Conservation (phyloP, 129 eudicot species). For the Dittrichia graveolens region DNA sequence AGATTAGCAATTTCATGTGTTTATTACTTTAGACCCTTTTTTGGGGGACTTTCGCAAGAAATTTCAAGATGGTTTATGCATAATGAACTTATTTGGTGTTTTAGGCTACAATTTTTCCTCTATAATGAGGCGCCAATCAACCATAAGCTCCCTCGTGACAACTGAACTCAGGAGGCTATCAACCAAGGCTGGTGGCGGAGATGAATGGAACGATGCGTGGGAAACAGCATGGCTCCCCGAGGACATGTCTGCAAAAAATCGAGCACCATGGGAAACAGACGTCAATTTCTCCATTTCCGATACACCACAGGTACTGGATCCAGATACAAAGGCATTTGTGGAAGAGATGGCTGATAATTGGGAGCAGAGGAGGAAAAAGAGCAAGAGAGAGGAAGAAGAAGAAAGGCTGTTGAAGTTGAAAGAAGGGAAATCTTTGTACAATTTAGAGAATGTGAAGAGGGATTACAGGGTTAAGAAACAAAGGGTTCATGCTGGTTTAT, state of each 20-base stretch:
- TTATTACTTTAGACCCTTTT: no score
- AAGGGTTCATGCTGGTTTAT: conserved; percentile 81
- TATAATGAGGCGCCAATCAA: conserved; percentile 9
- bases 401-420: conserved; percentile 26
- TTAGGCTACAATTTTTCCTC: conserved; percentile 25
- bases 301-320: conserved; percentile 45
- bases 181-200: conserved; percentile 39
- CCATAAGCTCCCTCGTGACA: conserved; percentile 26
- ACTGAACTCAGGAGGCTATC: conserved; percentile 36
- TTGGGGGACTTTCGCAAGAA: no score
- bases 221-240: conserved; percentile 97
- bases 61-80: neutral
- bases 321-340: conserved; percentile 87
- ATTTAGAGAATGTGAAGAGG: conserved; percentile 77
- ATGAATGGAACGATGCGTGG: conserved; percentile 94
- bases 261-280: conserved; percentile 84
- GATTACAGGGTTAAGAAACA: conserved; percentile 91
- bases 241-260: conserved; percentile 55
- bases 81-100: neutral
- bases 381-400: conserved; percentile 32
- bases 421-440: conserved; percentile 47
- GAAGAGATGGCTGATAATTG: conserved; percentile 93
- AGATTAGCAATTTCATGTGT: no score
- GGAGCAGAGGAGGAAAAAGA: conserved; percentile 73
- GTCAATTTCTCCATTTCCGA: conserved; percentile 64